Evolutionary conservation across 2,329 filamentous ascomycete species (phyloP).

Genomic region (Nemania sp.): DNA sequence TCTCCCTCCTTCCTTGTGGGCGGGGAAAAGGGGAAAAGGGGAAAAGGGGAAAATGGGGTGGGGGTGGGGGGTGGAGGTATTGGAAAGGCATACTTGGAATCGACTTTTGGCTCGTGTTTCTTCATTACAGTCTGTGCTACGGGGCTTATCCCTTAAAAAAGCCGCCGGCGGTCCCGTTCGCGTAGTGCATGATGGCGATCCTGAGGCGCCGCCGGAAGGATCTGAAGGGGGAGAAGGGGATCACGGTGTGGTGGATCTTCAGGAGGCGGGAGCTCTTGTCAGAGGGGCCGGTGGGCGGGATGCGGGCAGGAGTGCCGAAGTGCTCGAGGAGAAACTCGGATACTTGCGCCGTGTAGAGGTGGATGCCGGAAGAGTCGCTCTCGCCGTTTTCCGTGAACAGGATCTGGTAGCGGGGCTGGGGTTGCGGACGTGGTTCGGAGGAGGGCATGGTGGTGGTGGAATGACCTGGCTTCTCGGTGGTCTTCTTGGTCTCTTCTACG

Average conservation of each 20-base stretch:
- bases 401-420: conserved; percentile 14
- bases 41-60: too few species aligned
- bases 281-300: background rate
- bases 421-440: background rate
- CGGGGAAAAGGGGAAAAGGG: too few species aligned
- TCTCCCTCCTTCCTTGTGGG: too few species aligned
- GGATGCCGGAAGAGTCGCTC: background rate
- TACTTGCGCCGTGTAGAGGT: conserved; percentile 12
- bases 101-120: too few species aligned
- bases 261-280: background rate
- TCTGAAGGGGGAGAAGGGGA: background rate
- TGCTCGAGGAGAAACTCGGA: conserved; percentile 12
- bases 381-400: background rate
- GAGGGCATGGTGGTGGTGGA: background rate
- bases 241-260: conserved; percentile 5
- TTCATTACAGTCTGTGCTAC: too few species aligned
- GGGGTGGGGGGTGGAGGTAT: too few species aligned
- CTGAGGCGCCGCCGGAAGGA: conserved; percentile 5
- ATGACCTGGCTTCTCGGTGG: too few species aligned
- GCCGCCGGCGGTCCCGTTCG: conserved; percentile 3
- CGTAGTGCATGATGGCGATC: background rate
- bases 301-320: background rate
- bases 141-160: background rate
- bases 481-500: too few species aligned
- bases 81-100: too few species aligned